A percentile compares a stretch with the other conserved stretches of the same genome.
phyloP scores from a whole-genome alignment of 306 rosid genomes.

The Acacia confusa region DNA sequence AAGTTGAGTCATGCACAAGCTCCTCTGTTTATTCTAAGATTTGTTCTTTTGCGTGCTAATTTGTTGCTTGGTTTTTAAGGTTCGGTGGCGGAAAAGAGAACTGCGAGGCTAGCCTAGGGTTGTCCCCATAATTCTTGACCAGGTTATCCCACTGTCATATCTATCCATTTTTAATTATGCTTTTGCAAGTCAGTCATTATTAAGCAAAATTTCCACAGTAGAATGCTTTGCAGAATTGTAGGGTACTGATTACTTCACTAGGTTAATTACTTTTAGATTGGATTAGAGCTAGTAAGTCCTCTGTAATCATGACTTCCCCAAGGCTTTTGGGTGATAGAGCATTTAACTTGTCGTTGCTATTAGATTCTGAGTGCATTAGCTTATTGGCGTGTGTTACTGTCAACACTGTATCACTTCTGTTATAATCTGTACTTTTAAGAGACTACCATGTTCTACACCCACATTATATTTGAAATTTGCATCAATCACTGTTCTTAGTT shows the following conservation, averaged over 20 bases:
- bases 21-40: neutral
- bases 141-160: conserved; percentile 47
- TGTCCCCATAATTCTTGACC: conserved; percentile 86
- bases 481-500: neutral
- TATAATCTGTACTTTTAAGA: neutral
- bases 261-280: neutral
- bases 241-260: neutral
- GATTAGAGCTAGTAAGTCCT: neutral
- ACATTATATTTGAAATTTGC: neutral
- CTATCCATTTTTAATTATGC: conserved; percentile 8
- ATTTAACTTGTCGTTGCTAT: neutral
- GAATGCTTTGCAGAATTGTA: neutral
- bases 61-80: conserved; percentile 46
- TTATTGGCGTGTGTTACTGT: neutral
- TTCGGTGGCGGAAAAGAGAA: conserved; percentile 66
- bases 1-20: neutral
- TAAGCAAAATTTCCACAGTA: neutral
- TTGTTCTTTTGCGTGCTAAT: neutral
- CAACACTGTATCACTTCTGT: neutral
- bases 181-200: neutral
- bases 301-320: neutral
- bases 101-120: conserved; percentile 71
- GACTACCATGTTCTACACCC: neutral
- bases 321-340: neutral
- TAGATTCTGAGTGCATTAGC: neutral